Conservation (phyloP, 495 filamentous ascomycete species). For the Hypoxylon intermedium region DNA sequence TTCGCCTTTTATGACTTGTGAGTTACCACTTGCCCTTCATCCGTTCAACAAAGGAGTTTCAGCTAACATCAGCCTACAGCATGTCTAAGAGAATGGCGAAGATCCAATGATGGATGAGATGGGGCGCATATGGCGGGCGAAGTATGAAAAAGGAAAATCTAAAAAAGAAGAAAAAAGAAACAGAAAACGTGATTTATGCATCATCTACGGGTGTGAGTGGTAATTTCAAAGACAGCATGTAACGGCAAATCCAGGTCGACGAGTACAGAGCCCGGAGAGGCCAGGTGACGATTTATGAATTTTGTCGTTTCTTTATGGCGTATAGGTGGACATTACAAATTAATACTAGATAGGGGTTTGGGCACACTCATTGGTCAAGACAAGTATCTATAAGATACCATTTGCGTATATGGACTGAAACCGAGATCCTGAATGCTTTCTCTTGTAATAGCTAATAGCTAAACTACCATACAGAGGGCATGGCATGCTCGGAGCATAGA, state of each 20-base stretch:
- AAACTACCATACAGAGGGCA: too few species aligned
- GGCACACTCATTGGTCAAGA: constrained; percentile 1
- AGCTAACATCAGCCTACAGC: constrained; percentile 46
- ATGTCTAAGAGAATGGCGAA: constrained; percentile 58
- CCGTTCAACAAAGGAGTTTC: neutral
- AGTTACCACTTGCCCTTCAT: constrained; percentile 47
- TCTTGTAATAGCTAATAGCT: too few species aligned
- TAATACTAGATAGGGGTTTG: constrained; percentile 20
- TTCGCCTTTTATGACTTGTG: constrained; percentile 99
- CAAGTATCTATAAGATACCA: constrained; percentile 1
- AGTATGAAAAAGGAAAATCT: constrained; percentile 1
- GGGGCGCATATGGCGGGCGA: neutral
- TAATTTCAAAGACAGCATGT: constrained; percentile 12
- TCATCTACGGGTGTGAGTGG: constrained; percentile 4
- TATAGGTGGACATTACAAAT: constrained; percentile 6
- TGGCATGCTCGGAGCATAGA: too few species aligned
- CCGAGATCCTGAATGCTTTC: too few species aligned
- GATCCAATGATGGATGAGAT: constrained; percentile 31
- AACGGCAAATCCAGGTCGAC: neutral
- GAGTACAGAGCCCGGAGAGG: neutral
- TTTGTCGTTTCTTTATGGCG: constrained; percentile 19
- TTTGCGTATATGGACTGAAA: too few species aligned
- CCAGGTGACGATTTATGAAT: constrained; percentile 23
- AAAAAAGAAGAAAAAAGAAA: constrained; percentile 10
- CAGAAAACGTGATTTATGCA: constrained; percentile 11